These are phyloP conservation scores for Leishmania tarentolae DNA, from an alignment of 208 protist species.

Conservation along the genomic window DNA sequence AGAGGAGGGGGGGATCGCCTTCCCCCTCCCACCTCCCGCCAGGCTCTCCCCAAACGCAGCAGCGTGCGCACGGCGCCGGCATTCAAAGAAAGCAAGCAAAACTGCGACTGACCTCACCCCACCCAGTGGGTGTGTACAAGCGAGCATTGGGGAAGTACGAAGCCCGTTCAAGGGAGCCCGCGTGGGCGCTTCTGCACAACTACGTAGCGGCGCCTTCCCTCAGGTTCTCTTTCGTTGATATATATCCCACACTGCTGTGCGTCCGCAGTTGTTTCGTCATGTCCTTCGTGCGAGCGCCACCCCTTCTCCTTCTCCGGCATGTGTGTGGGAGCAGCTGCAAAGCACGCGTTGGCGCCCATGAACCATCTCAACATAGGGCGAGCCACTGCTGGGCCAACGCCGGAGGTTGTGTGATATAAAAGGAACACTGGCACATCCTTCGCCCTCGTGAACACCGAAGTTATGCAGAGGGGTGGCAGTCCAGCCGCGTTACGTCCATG, in stretches of 20 bases:
- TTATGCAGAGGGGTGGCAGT: not conserved
- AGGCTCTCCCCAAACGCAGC: not conserved
- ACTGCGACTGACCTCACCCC: not conserved
- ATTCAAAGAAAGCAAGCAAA: too few relatives aligned
- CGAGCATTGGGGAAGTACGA: too few relatives aligned
- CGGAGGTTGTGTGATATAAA: not conserved
- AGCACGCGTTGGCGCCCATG: too few relatives aligned
- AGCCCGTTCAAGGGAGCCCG: too few relatives aligned
- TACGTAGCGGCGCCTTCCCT: too few relatives aligned
- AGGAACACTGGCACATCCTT: not conserved
- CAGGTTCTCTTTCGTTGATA: too few relatives aligned
- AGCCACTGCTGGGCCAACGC: not conserved
- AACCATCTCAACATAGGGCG: not conserved
- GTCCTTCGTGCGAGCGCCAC: not conserved
- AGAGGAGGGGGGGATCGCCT: not conserved
- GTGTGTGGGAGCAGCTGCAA: not conserved
- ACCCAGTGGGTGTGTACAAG: not conserved
- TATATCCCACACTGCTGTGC: too few relatives aligned
- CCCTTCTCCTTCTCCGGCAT: not conserved
- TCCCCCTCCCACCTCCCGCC: not conserved
- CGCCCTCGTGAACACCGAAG: not conserved
- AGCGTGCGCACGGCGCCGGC: not conserved
- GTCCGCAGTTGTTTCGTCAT: not conserved
- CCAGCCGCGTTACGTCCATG: conserved; percentile 50
- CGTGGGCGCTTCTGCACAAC: too few relatives aligned